Evolutionary conservation across 371 early-diverging fungal species (phyloP), one percentile per base, ranked within the genome.

Genomic region (Parasitella parasitica): DNA sequence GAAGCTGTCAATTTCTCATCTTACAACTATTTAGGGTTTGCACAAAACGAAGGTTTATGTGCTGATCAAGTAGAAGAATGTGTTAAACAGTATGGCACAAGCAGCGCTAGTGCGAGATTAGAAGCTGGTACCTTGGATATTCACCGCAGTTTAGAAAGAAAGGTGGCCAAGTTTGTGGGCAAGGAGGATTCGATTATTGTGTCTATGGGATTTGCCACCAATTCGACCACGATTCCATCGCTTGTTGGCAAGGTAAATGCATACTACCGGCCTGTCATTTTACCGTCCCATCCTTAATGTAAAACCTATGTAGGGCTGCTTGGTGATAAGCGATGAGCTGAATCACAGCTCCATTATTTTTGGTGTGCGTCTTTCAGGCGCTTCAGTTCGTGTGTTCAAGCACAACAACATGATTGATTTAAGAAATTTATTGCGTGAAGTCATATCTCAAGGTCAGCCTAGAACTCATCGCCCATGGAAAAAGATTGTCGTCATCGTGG

Each of bases 11-110:
- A 99, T 71, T 81, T 99, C 67, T 94, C 96, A 18, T 98, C 98
- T 5, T 99, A 99, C 84, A 99, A 99, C 76, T 99, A 99, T 75
- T 88, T 99, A 50, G 99, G 99, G 1, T 99, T 99, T 84, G 97
- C 97, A 18, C 93, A 94, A 72, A 88, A 83, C 61, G 77, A 92
- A 43, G 97, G 97, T 4, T 87, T 90, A 2, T 97, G 97, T 65
- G 94, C 96, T 1, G 96, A 99, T 68, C 87, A 90, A 52, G 97
- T 96, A 5, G 91, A 97, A 64, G 79, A 86, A 15, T 73, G 86
- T 9, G 80, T 92, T 43, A 67, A 64, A 9, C 74, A 83, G 41
- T 81, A 87, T 65, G 95, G 95, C 13, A 75, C 89, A 43, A 76
- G 82, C 20, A 83, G 84, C 24, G 79, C 80, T 54, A 89, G 91